Evolutionary conservation across 352 stramenopile species (phyloP).

Genomic region (Sclerospora graminicola): DNA sequence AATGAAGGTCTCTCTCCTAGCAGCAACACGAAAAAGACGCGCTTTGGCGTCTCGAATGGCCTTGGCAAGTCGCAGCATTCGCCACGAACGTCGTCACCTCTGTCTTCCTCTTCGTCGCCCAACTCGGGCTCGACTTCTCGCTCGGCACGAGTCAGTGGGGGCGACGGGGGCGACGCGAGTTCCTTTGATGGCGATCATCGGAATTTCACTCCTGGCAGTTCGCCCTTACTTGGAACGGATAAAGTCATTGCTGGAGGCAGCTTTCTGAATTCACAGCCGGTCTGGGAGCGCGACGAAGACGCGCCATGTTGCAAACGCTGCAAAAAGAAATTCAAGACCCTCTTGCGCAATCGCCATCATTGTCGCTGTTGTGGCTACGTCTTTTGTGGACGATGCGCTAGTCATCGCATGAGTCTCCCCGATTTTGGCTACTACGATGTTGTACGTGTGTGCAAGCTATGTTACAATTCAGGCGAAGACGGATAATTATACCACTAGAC

Average conservation of each 20-base stretch:
- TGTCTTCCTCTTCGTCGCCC: conserved; percentile 24
- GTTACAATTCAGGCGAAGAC: conserved; percentile 74
- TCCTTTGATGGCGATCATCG: conserved; percentile 14
- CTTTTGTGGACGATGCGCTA: conserved; percentile 72
- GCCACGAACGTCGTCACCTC: conserved; percentile 25
- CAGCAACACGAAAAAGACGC: conserved; percentile 12
- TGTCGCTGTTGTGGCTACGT: conserved; percentile 81
- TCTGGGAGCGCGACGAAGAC: conserved; percentile 79
- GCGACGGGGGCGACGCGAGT: conserved; percentile 11
- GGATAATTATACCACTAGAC: conserved; percentile 22
- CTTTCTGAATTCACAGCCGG: conserved; percentile 65
- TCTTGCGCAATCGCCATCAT: conserved; percentile 73
- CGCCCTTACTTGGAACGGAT: conserved; percentile 47
- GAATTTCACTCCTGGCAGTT: conserved; percentile 52
- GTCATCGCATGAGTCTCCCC: conserved; percentile 75
- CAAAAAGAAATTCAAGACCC: conserved; percentile 86
- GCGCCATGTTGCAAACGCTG: conserved; percentile 79
- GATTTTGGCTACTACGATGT: conserved; percentile 85
- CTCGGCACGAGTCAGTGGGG: conserved; percentile 12
- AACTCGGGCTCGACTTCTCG: conserved; percentile 17
- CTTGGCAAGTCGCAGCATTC: conserved; percentile 17
- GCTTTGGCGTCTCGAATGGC: conserved; percentile 7
- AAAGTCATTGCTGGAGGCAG: conserved; percentile 54
- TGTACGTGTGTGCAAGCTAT: conserved; percentile 69
- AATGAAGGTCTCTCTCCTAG: conserved; percentile 38